These are phyloP conservation scores for Boletellus deceptivus DNA, from an alignment of 1,284 basidiomycete species.

Conservation along the genomic window DNA sequence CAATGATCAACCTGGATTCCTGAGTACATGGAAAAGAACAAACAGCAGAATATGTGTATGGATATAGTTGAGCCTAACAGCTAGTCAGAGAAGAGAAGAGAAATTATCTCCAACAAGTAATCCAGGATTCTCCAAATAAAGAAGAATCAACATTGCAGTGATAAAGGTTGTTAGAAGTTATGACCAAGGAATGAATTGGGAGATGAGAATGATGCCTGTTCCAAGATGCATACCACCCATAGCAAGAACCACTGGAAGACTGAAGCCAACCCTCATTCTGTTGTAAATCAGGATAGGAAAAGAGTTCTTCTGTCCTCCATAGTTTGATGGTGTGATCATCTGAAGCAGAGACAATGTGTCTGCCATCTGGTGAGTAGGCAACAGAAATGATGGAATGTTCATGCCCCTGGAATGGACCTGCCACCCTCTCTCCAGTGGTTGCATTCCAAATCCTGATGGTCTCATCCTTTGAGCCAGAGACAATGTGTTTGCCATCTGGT, in stretches of 20 bases:
- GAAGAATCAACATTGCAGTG: background rate
- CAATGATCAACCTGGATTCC: too few relatives aligned
- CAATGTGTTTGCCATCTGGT: background rate
- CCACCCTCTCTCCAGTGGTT: too few relatives aligned
- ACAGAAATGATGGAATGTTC: background rate
- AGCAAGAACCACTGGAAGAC: background rate
- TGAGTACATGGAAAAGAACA: too few relatives aligned
- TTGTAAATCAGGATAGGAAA: background rate
- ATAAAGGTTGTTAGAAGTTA: background rate
- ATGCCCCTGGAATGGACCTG: background rate
- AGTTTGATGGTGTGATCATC: background rate
- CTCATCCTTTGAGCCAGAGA: too few relatives aligned
- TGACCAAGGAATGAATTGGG: background rate
- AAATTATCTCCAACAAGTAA: background rate
- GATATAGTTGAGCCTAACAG: too few relatives aligned
- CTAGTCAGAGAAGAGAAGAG: too few relatives aligned
- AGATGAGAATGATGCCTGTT: background rate
- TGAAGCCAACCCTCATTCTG: background rate
- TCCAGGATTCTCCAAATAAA: background rate
- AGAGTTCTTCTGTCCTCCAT: background rate
- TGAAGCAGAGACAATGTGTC: background rate
- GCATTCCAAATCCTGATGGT: background rate
- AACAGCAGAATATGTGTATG: too few relatives aligned
- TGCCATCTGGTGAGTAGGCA: background rate
- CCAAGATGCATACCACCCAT: background rate